Base-by-base conservation (phyloP, 805 yeast species). In the Kluyveromyces nonfermentans region DNA sequence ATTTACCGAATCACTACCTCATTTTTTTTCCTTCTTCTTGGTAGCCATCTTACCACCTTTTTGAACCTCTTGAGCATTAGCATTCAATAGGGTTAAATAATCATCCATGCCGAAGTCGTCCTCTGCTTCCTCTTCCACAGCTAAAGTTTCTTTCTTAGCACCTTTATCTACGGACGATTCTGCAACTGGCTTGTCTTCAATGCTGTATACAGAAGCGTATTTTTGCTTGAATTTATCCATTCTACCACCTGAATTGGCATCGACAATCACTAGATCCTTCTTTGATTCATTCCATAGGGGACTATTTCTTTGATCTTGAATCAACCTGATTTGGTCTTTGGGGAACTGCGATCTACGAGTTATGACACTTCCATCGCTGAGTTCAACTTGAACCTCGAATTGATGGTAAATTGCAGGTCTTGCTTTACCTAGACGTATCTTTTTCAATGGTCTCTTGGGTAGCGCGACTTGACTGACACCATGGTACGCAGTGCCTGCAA, bases 371-470 rank as follows among this genome's bases (percentile, higher is more conserved):
- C 98, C 98, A 62, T 93, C 98, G 51, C 94, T 82, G 46, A 89
- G 73, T 65, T 90, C 95, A n/a, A 93, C 89, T 32, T 74, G 65
- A 28, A 89, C 83, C 50, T 90, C 88, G 62, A 93, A 93, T 63
- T 86, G 86, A 67, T 90, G 77, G 65, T 86, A 89, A 34, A 93
- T 83, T 30, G 96, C 88, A 1, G 97, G 97, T 65, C 97, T 78
- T 15, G 96, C 88, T 61, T 84, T 84, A 44, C 97, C 97, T 44
- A 81, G 65, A 47, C 69, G 64, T 54, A 85, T 82, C 61, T 78
- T 82, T 60, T 77, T 80, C 64, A 75, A 62, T 41, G 86, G 87
- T 67, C 90, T 75, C 45, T 62, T 58, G 34, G 70, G 65, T 37
- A 68, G 46, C 10, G 60, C 39, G 1, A 53, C 46, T 34, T 53